These are phyloP conservation scores for Myriosclerotinia scirpicola DNA, from an alignment of 2,329 filamentous ascomycete species.

Conservation along the genomic window DNA sequence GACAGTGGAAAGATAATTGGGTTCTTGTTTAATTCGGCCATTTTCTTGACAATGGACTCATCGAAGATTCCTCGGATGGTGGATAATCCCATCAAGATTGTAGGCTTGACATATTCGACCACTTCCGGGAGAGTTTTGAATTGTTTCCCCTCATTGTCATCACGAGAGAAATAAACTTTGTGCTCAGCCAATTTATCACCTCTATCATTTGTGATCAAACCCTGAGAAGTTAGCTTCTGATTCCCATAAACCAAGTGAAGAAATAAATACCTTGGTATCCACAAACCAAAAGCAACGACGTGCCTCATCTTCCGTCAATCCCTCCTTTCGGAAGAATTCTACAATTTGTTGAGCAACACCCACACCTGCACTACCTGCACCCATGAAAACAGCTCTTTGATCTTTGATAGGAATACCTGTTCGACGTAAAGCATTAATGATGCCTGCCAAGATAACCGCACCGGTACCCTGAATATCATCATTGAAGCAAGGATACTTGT, in stretches of 20 bases:
- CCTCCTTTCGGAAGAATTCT: conserved; percentile 65
- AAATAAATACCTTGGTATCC: conserved; percentile 51
- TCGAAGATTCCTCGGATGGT: conserved; percentile 76
- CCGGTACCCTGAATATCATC: conserved; percentile 89
- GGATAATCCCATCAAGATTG: conserved; percentile 80
- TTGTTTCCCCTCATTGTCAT: conserved; percentile 42
- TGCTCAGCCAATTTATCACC: conserved; percentile 72
- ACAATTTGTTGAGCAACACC: conserved; percentile 85
- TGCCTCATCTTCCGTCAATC: conserved; percentile 69
- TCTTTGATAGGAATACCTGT: conserved; percentile 65
- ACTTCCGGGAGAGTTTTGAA: conserved; percentile 65
- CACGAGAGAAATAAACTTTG: conserved; percentile 45
- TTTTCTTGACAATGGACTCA: conserved; percentile 68
- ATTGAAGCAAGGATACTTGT: conserved; percentile 81
- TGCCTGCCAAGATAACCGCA: conserved; percentile 79
- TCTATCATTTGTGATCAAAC: conserved; percentile 67
- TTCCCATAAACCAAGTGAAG: background rate
- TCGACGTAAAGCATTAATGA: conserved; percentile 72
- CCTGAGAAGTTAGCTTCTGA: conserved; percentile 43
- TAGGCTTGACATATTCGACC: conserved; percentile 69
- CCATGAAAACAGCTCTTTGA: conserved; percentile 72
- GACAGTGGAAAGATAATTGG: conserved; percentile 79
- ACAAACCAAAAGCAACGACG: conserved; percentile 71
- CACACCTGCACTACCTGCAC: conserved; percentile 76
- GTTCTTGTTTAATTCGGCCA: conserved; percentile 68